Conservation (phyloP, 2,329 filamentous ascomycete species). For the Sphaerulina musiva region DNA sequence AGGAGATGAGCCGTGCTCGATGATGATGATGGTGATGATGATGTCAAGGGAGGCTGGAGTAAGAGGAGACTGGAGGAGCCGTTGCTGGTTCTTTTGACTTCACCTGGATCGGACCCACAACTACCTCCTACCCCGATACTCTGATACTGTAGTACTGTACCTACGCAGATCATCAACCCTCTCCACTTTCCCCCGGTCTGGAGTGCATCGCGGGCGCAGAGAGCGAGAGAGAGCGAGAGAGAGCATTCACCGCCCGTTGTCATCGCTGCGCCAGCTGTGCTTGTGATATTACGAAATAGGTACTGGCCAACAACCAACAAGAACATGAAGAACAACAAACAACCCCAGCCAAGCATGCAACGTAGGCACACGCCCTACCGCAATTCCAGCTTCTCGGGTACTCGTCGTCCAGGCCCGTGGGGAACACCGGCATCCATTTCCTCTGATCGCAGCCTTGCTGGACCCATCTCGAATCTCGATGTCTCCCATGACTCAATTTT, state of each 20-base stretch:
- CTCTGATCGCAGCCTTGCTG: background rate
- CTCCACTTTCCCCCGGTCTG: background rate
- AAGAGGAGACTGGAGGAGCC: background rate
- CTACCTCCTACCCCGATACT: background rate
- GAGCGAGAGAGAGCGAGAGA: background rate
- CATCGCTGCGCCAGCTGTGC: background rate
- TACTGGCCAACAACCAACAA: background rate
- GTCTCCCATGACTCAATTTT: conserved; percentile 2
- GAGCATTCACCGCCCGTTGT: background rate
- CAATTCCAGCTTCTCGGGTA: background rate
- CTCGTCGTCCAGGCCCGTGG: background rate
- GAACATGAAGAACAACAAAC: background rate
- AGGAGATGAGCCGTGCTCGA: background rate
- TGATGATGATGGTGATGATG: background rate
- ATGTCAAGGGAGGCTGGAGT: background rate
- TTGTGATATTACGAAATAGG: background rate
- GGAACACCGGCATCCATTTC: background rate
- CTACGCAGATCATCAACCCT: background rate
- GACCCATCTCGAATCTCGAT: conserved; percentile 8
- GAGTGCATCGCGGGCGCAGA: background rate
- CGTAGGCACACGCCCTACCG: background rate
- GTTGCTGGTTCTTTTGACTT: background rate
- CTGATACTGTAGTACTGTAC: background rate
- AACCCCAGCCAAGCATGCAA: background rate
- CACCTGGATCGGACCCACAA: background rate